Evolutionary conservation across 2,329 filamentous ascomycete genomes (phyloP).

Genomic region (Arachnopeziza araneosa): DNA sequence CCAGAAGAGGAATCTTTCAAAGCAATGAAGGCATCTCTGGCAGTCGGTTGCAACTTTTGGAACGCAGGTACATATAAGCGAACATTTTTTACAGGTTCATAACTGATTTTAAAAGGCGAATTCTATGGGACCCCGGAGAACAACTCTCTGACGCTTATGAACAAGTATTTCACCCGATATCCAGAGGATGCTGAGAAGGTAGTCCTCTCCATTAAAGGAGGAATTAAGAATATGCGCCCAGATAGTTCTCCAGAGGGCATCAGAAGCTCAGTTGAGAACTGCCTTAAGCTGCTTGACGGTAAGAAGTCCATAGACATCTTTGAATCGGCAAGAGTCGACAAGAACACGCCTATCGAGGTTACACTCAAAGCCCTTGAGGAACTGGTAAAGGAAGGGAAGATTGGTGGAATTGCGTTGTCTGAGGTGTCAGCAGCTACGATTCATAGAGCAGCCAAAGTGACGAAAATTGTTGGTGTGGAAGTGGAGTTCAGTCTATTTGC

Average conservation of each 20-base stretch:
- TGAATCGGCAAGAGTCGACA: slow-evolving; percentile 40
- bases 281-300: slow-evolving; percentile 42
- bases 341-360: slow-evolving; percentile 36
- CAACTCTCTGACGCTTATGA: slow-evolving; percentile 55
- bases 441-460: slow-evolving; percentile 33
- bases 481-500: slow-evolving; percentile 40
- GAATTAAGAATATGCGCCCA: slow-evolving; percentile 32
- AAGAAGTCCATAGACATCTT: slow-evolving; percentile 47
- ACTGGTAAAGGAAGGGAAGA: slow-evolving; percentile 38
- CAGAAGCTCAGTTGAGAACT: slow-evolving; percentile 53
- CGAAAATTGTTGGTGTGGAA: slow-evolving; percentile 41
- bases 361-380: slow-evolving; percentile 30
- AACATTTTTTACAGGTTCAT: slow-evolving; percentile 47
- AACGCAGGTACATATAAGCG: slow-evolving; percentile 40
- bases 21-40: slow-evolving; percentile 49
- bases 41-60: slow-evolving; percentile 46
- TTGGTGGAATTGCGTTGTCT: slow-evolving; percentile 39
- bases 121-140: slow-evolving; percentile 56
- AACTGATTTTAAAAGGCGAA: slow-evolving; percentile 41
- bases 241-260: slow-evolving; percentile 50
- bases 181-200: slow-evolving; percentile 59
- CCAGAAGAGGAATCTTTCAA: slow-evolving; percentile 46
- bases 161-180: slow-evolving; percentile 57
- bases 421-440: slow-evolving; percentile 40
- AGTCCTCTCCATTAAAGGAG: slow-evolving; percentile 58